Evolutionary conservation across 768 basidiomycete species (phyloP).

Genomic region (Ephemerocybe angulata): DNA sequence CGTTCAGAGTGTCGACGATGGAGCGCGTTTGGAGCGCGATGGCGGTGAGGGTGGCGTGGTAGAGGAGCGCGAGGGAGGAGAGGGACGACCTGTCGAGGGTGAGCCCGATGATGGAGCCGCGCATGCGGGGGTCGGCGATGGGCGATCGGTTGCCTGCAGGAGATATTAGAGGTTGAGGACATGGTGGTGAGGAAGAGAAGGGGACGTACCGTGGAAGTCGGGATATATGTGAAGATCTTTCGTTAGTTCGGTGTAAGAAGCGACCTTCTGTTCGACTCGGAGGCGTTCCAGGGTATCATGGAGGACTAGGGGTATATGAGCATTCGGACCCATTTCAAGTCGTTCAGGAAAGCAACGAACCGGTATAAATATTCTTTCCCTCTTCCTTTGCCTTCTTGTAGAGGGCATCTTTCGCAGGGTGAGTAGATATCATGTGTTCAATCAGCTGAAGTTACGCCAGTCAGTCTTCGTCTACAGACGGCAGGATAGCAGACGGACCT

Average conservation of each 20-base stretch:
- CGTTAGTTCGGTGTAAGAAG: slow-evolving; percentile 76
- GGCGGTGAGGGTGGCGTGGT: slow-evolving; percentile 86
- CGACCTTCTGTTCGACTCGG: slow-evolving; percentile 47
- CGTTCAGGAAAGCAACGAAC: slow-evolving; percentile 29
- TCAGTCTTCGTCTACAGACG: not conserved
- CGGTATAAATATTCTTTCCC: slow-evolving; percentile 53
- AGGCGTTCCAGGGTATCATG: slow-evolving; percentile 70
- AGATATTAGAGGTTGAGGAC: not conserved
- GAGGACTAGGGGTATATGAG: slow-evolving; percentile 47
- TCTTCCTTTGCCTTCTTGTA: slow-evolving; percentile 58
- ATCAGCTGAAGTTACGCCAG: slow-evolving; percentile 54
- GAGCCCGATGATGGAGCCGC: slow-evolving; percentile 86
- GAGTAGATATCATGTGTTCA: slow-evolving; percentile 91
- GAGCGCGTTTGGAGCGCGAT: slow-evolving; percentile 94
- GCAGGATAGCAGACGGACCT: slow-evolving; percentile 40
- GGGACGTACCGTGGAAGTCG: slow-evolving; percentile 75
- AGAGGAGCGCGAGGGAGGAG: slow-evolving; percentile 82
- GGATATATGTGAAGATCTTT: slow-evolving; percentile 94
- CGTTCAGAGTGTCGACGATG: slow-evolving; percentile 88
- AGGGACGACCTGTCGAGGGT: slow-evolving; percentile 53
- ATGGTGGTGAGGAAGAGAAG: not conserved
- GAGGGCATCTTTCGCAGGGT: slow-evolving; percentile 77
- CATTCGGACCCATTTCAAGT: not conserved
- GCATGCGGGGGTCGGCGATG: slow-evolving; percentile 92
- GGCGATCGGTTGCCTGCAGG: slow-evolving; percentile 88